Conservation (phyloP, 129 eudicot genomes). For the Flaveria ramosissima region DNA sequence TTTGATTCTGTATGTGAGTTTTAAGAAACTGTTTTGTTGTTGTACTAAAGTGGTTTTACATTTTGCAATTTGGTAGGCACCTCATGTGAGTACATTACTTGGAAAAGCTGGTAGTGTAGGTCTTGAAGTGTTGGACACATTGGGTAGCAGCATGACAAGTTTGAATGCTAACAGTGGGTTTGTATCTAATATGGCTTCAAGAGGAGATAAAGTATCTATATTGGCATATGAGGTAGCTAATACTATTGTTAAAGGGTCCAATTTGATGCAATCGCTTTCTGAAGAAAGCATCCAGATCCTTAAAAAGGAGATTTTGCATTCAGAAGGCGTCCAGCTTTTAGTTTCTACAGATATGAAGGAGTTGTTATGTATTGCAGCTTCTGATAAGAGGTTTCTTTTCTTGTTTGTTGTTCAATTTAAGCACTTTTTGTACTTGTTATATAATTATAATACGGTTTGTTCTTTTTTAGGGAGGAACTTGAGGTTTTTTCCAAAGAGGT, state of each 20-base stretch:
- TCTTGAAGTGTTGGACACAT: slow-evolving; percentile 74
- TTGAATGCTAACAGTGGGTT: slow-evolving; percentile 75
- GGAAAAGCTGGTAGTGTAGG: slow-evolving; percentile 84
- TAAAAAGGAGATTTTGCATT: slow-evolving; percentile 66
- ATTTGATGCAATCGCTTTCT: slow-evolving; percentile 78
- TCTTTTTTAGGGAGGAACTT: slow-evolving; percentile 68
- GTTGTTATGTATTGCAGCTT: slow-evolving; percentile 77
- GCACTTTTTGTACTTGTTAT: not conserved
- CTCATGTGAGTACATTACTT: slow-evolving; percentile 73
- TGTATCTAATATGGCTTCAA: slow-evolving; percentile 68
- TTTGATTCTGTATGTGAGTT: not conserved
- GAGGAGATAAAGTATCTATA: slow-evolving; percentile 80
- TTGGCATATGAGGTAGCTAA: slow-evolving; percentile 94
- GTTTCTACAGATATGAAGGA: slow-evolving; percentile 86
- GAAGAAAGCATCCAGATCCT: slow-evolving; percentile 71
- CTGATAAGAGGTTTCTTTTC: slow-evolving; percentile 75
- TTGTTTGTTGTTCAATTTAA: not conserved
- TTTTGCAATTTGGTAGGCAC: slow-evolving; percentile 50
- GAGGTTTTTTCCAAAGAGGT: slow-evolving; percentile 86
- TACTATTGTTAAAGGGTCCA: slow-evolving; percentile 84
- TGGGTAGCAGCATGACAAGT: slow-evolving; percentile 86
- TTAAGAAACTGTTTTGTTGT: not conserved
- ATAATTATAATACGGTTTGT: not conserved
- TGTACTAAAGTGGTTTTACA: not conserved
- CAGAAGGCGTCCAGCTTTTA: slow-evolving; percentile 78